Evolutionary conservation across 75 land plant species (phyloP), one percentile per base, ranked within the genome.

Genomic region (Pseudotsuga menziesii): DNA sequence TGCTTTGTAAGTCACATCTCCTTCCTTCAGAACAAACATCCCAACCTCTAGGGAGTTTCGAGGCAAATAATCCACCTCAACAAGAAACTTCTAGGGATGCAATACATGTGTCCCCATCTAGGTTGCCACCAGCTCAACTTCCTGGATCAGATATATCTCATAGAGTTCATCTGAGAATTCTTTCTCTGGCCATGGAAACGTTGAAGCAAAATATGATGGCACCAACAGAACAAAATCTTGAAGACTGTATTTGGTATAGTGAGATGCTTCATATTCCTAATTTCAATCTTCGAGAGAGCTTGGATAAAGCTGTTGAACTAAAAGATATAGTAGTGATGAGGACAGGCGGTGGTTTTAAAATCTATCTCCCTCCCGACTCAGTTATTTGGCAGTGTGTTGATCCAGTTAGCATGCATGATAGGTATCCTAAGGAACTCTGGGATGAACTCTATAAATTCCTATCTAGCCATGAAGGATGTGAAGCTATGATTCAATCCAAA

Each of bases 381-480:
- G 82, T 55, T 54, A 16, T 90, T 14, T 90, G 92, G 92, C 77
- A 83, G n/a, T 88, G 88, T 70, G 86, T 88, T 25, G 88, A 90
- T 77, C 80, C 79, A 58, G 58, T 86, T 29, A 78, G 80, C 79
- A 78, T 78, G 19, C 78, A 78, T 60, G 80, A 74, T 60, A 85
- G 81, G 54, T 80, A 88, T 69, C 83, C 88, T 26, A 88, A 90
- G 63, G 64, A 26, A 58, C 78, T 52, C 9, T 88, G 84, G 83
- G 82, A 83, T 63, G 69, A 29, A 54, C 78, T 90, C n/a, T 80
- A 82, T 29, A 78, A 78, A 48, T 90, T 73, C 74, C 27, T 90
- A 9, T 56, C 80, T 22, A 81, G 90, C 57, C 19, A 75, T 17
- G 57, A 26, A 74, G 92, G 92, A 20, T 74, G 81, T 54, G 73